Percentiles rank a stretch among this genome's conserved stretches.
These are phyloP conservation scores for Sarcodon sp. DNA, from an alignment of 768 basidiomycete genomes.

Conservation along the genomic window DNA sequence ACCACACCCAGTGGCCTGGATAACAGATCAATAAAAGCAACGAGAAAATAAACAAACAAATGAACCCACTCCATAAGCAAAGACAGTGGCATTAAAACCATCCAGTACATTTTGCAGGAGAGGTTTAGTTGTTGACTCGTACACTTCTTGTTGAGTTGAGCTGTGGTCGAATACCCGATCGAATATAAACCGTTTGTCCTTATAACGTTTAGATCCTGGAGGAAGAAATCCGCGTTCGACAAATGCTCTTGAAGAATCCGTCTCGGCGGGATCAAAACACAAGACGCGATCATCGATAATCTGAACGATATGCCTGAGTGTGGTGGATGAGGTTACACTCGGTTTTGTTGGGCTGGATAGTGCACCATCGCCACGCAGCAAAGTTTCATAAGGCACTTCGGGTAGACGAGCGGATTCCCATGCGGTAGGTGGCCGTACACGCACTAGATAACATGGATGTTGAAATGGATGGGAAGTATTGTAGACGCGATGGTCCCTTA, in stretches of 20 bases:
- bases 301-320: constrained; percentile 69
- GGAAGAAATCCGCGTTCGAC: constrained; percentile 77
- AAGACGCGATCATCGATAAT: constrained; percentile 90
- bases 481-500: constrained; percentile 17
- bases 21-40: too few relatives aligned
- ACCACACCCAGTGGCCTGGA: constrained; percentile 98
- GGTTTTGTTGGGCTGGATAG: constrained; percentile 52
- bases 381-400: constrained; percentile 53
- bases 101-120: constrained; percentile 77
- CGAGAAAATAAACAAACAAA: background rate
- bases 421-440: constrained; percentile 77
- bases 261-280: constrained; percentile 92
- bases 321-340: constrained; percentile 35
- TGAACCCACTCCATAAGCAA: constrained; percentile 87
- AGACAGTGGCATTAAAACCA: constrained; percentile 94
- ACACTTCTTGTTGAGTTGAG: constrained; percentile 77
- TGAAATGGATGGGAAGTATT: background rate
- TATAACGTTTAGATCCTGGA: constrained; percentile 86
- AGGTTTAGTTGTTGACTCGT: constrained; percentile 75
- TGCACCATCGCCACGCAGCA: constrained; percentile 75
- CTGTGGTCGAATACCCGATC: constrained; percentile 84
- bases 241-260: constrained; percentile 68
- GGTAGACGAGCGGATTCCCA: constrained; percentile 83
- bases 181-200: constrained; percentile 95
- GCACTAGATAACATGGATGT: constrained; percentile 38